Base-by-base conservation (phyloP, 1,139 yeast genomes). In the Diutina mesorugosa region DNA sequence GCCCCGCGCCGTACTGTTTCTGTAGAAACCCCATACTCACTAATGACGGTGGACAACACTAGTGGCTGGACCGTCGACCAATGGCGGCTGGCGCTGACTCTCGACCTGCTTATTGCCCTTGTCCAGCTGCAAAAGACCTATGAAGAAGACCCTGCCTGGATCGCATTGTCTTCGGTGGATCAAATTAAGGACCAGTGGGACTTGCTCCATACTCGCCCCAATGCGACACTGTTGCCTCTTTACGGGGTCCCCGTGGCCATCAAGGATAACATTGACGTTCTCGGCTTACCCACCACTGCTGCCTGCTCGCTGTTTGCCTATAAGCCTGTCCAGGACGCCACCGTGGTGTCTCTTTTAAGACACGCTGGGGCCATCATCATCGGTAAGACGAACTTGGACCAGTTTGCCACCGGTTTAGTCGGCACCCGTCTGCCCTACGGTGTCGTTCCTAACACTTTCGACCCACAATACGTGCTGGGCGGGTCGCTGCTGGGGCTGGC, bases 401-500 rank as follows among this genome's bases (percentile, higher is more conserved):
- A 91, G 69, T 91, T 91, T 71, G 98, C 98, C 26, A 91, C 98
- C 4, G 99, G 99, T 38, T 76, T 93, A 58, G 98, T 93, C 1
- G 99, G 99, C 50, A 85, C 90, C 28, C 80, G 98, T 67, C 87
- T 96, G 6, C 98, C 98, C 1, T 93, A 90, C 66, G 98, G 99
- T 6, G 79, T 82, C 62, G 87, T 96, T 5, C 83, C 90, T 47
- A 85, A 85, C 67, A 84, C 93, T 0, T 90, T 91, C 67, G 77
- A 87, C 62, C 72, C 77, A 51, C 76, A 82, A 57, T 91, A 90
- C 66, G 96, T 91, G 28, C 80, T 90, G 57, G 98, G 99, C 52
- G 99, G 99, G 30, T 90, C 97, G 7, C 85, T 95, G 45, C 90
- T 97, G 1, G 99, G 99, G n/a, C 88, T 96, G 28, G 95, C 96